A percentile compares a stretch with the other conserved stretches of the same genome.
Evolutionary conservation across 805 yeast genomes (phyloP).

Genomic region (Candida endomychidarum): DNA sequence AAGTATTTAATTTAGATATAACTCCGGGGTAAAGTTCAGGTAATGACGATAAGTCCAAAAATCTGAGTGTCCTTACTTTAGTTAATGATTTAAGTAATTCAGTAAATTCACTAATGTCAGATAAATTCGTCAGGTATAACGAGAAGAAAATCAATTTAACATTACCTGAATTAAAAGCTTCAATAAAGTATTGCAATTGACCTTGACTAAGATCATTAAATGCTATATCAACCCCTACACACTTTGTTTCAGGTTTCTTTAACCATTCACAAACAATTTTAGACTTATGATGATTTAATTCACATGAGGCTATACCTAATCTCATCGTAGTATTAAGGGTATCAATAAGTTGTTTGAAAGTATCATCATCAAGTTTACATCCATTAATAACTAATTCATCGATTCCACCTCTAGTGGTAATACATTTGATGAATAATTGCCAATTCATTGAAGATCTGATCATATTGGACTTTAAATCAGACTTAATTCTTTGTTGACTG

Average conservation of each 20-base stretch:
- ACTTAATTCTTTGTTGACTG: slow-evolving; percentile 54
- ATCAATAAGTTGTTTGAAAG: slow-evolving; percentile 40
- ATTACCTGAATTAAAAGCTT: slow-evolving; percentile 34
- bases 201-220: slow-evolving; percentile 51
- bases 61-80: slow-evolving; percentile 41
- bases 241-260: slow-evolving; percentile 39
- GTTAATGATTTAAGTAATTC: slow-evolving; percentile 39
- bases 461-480: slow-evolving; percentile 38
- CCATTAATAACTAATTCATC: slow-evolving; percentile 61
- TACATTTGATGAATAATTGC: slow-evolving; percentile 45
- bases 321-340: slow-evolving; percentile 49
- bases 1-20: slow-evolving; percentile 43
- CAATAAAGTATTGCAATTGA: slow-evolving; percentile 46
- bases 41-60: slow-evolving; percentile 53
- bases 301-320: slow-evolving; percentile 55
- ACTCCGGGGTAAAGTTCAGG: slow-evolving; percentile 54
- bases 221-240: slow-evolving; percentile 57
- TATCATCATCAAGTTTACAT: slow-evolving; percentile 46
- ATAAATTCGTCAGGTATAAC: slow-evolving; percentile 50
- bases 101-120: slow-evolving; percentile 38
- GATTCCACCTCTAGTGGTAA: slow-evolving; percentile 50
- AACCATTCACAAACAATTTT: slow-evolving; percentile 49
- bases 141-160: slow-evolving; percentile 50
- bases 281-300: slow-evolving; percentile 43
- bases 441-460: slow-evolving; percentile 53